Conservation (phyloP, 139 green algal species). For the Coelastrella sp. region DNA sequence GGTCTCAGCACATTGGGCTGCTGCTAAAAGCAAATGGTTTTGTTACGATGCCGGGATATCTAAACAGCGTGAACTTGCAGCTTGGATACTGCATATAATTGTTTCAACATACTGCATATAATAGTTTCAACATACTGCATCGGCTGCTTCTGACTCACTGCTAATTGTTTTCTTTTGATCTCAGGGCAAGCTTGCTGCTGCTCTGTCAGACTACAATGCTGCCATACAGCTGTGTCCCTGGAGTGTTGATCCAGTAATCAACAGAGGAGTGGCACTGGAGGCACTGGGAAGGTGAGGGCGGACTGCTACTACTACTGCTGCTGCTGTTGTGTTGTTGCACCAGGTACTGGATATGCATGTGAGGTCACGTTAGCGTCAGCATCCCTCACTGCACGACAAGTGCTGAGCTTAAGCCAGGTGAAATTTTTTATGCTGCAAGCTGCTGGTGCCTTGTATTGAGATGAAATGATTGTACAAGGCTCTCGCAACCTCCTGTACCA, state of each 20-base stretch:
- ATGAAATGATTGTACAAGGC: too few relatives aligned
- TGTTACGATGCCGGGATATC: not conserved
- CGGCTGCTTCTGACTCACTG: not conserved
- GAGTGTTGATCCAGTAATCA: constrained; percentile 89
- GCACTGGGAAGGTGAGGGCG: constrained; percentile 59
- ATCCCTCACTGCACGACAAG: too few relatives aligned
- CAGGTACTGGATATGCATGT: too few relatives aligned
- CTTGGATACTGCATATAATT: not conserved
- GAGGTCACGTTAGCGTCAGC: too few relatives aligned
- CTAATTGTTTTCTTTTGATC: not conserved
- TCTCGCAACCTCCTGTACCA: too few relatives aligned
- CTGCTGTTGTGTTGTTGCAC: too few relatives aligned
- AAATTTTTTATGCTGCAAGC: too few relatives aligned
- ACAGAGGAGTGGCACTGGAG: constrained; percentile 85
- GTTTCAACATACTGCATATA: not conserved
- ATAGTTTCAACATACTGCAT: not conserved
- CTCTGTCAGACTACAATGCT: constrained; percentile 84
- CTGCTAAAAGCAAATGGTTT: too few relatives aligned
- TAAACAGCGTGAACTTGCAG: not conserved
- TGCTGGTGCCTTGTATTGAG: too few relatives aligned
- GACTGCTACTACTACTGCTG: not conserved
- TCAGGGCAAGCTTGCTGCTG: constrained; percentile 75
- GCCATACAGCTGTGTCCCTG: constrained; percentile 86
- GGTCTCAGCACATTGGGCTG: too few relatives aligned
- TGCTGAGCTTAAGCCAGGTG: too few relatives aligned